These are phyloP conservation scores for Triticum aestivum DNA, from an alignment of 176 grass and related monocot species.

Conservation along the genomic window DNA sequence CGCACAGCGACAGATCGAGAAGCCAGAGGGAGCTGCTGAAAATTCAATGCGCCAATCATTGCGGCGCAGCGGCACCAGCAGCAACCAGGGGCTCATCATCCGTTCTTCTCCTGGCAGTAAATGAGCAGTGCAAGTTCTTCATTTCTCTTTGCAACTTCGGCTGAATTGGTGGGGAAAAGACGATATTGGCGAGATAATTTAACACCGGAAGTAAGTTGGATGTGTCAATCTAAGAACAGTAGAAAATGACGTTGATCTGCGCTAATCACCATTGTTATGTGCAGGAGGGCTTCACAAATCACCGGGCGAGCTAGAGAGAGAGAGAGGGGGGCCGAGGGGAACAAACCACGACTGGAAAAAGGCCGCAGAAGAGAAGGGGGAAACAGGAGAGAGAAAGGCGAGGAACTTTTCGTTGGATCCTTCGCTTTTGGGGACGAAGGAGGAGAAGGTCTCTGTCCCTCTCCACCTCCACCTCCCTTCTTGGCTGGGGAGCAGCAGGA, in stretches of 20 bases:
- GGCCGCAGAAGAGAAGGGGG: constrained; percentile 42
- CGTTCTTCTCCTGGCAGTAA: background rate
- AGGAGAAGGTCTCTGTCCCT: background rate
- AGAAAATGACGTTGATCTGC: constrained; percentile 38
- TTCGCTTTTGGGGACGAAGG: constrained; percentile 37
- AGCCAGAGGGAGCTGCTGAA: constrained; percentile 2
- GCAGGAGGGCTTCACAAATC: background rate
- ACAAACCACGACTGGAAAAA: constrained; percentile 29
- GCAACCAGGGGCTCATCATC: background rate
- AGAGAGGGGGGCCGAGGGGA: background rate
- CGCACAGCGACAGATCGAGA: background rate
- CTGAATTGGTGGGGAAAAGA: background rate
- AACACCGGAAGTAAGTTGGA: background rate
- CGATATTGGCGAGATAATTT: constrained; percentile 7
- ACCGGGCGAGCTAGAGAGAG: background rate
- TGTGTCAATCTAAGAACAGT: constrained; percentile 16
- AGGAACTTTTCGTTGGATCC: constrained; percentile 46
- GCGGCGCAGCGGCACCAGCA: background rate
- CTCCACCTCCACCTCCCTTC: background rate
- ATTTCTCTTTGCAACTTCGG: background rate
- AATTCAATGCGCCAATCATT: constrained; percentile 56
- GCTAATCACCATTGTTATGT: constrained; percentile 12
- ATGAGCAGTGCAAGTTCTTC: constrained; percentile 12
- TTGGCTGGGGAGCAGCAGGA: background rate
- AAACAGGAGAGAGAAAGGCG: constrained; percentile 36